Evolutionary conservation across 1,139 yeast genomes (phyloP).

Genomic region (Pichia inconspicua): DNA sequence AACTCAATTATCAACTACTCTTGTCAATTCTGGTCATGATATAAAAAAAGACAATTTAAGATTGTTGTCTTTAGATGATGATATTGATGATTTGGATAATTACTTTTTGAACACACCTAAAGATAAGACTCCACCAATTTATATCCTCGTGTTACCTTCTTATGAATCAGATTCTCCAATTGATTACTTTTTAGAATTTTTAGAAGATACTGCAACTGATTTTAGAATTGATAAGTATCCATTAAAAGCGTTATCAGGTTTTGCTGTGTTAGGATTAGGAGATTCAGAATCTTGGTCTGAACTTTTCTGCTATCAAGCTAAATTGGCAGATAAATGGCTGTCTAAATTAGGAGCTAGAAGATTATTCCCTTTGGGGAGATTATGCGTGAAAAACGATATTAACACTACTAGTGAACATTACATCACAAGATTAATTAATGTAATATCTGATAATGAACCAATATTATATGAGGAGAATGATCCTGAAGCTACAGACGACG

Average conservation of each 20-base stretch:
- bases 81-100: constrained; percentile 76
- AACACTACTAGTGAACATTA: constrained; percentile 58
- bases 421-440: constrained; percentile 51
- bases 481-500: constrained; percentile 31
- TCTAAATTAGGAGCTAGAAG: constrained; percentile 82
- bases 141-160: constrained; percentile 75
- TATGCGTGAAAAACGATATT: constrained; percentile 71
- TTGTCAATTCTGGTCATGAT: constrained; percentile 22
- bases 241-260: constrained; percentile 59
- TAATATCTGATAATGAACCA: constrained; percentile 62
- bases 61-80: constrained; percentile 65
- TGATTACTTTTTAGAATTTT: constrained; percentile 76
- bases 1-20: constrained; percentile 34
- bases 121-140: constrained; percentile 37
- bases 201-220: constrained; percentile 75
- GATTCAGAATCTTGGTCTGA: constrained; percentile 83
- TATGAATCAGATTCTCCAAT: constrained; percentile 90
- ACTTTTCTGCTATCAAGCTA: constrained; percentile 83
- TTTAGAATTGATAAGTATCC: constrained; percentile 83
- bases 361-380: constrained; percentile 75
- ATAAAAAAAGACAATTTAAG: constrained; percentile 41
- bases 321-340: constrained; percentile 63
- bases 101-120: constrained; percentile 62
- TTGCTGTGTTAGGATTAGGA: constrained; percentile 80
- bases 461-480: constrained; percentile 45